phyloP scores from a whole-genome alignment of 2,329 filamentous ascomycete genomes.

The Zymoseptoria brevis region DNA sequence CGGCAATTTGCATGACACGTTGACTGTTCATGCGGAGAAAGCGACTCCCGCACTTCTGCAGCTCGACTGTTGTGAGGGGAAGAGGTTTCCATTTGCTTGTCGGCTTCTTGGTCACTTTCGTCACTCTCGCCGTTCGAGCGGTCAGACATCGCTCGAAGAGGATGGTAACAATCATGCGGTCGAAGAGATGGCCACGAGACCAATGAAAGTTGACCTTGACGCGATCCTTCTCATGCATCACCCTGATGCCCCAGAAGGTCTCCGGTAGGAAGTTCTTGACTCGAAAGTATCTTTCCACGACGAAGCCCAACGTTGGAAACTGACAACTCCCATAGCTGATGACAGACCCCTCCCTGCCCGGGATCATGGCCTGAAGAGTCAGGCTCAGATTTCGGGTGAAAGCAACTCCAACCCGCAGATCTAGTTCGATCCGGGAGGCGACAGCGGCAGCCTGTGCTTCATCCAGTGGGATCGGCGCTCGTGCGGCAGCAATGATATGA shows the following conservation, averaged over 20 bases:
- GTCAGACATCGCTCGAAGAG: constrained; percentile 78
- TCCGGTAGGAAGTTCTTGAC: constrained; percentile 93
- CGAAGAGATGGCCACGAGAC: constrained; percentile 76
- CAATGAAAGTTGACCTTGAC: constrained; percentile 80
- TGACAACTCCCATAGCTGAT: constrained; percentile 62
- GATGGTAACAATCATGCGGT: constrained; percentile 70
- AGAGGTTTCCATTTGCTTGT: constrained; percentile 91
- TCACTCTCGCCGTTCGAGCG: constrained; percentile 70
- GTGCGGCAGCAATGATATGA: constrained; percentile 81
- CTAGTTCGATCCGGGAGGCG: constrained; percentile 79
- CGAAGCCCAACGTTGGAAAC: constrained; percentile 92
- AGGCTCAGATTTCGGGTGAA: constrained; percentile 85
- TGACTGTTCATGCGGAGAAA: constrained; percentile 88
- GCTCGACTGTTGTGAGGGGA: constrained; percentile 87
- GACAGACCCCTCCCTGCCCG: constrained; percentile 41
- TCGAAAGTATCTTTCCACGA: constrained; percentile 90
- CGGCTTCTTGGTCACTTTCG: constrained; percentile 79
- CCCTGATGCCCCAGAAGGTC: constrained; percentile 83
- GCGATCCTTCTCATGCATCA: constrained; percentile 67
- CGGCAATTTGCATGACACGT: constrained; percentile 78
- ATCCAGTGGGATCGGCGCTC: constrained; percentile 68
- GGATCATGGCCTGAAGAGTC: constrained; percentile 63
- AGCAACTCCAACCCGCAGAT: constrained; percentile 82
- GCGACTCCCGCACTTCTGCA: constrained; percentile 89
- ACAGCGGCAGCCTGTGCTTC: constrained; percentile 83